Evolutionary conservation across 2,329 filamentous ascomycete species (phyloP).

Genomic region (Rhinocladiella mackenziei): DNA sequence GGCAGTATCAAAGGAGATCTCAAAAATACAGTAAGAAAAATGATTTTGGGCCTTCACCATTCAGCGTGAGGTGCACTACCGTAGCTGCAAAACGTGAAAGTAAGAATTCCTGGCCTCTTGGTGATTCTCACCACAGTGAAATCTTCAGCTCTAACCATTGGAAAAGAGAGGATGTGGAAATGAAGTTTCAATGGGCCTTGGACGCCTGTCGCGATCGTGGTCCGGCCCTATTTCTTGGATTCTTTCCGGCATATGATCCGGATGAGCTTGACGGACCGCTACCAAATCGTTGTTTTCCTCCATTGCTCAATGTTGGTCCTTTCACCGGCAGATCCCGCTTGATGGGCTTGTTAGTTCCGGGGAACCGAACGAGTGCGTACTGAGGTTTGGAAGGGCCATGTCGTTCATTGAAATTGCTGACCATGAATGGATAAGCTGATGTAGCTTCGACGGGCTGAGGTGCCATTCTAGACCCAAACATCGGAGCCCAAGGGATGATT

Average conservation of each 20-base stretch:
- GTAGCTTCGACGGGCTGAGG: constrained; percentile 10
- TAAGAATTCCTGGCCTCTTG: constrained; percentile 1
- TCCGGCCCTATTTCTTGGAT: constrained; percentile 9
- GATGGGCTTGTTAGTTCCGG: constrained; percentile 19
- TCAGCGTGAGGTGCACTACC: constrained; percentile 18
- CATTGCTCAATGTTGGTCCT: constrained; percentile 8
- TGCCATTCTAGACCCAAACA: constrained; percentile 3
- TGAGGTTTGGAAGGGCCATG: constrained; percentile 20
- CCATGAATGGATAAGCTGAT: constrained; percentile 19
- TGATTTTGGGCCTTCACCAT: background rate
- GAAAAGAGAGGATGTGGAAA: too few species aligned
- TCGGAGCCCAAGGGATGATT: constrained; percentile 2
- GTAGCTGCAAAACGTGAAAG: constrained; percentile 10
- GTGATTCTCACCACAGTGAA: too few species aligned
- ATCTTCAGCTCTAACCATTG: too few species aligned
- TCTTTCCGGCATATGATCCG: constrained; percentile 14
- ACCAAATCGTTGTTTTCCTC: constrained; percentile 13
- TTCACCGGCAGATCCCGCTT: constrained; percentile 27
- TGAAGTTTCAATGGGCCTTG: constrained; percentile 18
- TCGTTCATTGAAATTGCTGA: constrained; percentile 21
- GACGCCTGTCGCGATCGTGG: constrained; percentile 16
- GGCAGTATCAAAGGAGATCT: background rate
- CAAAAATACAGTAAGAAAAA: constrained; percentile 10
- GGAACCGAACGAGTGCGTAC: constrained; percentile 25
- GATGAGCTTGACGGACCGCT: constrained; percentile 15